phyloP scores from a whole-genome alignment of 768 basidiomycete genomes.

The Tricholoma bakamatsutake region DNA sequence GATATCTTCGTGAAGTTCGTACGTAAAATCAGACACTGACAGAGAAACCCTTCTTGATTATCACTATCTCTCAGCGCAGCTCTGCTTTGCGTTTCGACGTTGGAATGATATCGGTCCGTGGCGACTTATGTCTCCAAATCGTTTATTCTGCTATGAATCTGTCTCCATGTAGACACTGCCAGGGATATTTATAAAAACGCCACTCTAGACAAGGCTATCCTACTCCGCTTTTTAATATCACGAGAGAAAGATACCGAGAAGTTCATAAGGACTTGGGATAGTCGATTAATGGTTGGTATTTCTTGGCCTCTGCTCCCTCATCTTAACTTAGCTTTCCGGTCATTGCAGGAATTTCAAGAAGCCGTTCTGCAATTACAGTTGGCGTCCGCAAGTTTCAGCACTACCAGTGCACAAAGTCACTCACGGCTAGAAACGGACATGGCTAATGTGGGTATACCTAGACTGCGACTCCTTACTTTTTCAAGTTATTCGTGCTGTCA shows the following conservation, averaged over 20 bases:
- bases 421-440: not conserved
- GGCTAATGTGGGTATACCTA: not conserved
- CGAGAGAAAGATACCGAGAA: conserved; percentile 35
- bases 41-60: not conserved
- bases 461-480: not conserved
- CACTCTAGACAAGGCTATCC: conserved; percentile 48
- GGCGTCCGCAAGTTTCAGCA: not conserved
- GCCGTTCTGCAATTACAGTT: conserved; percentile 6
- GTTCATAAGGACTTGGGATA: conserved; percentile 24
- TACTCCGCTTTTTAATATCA: conserved; percentile 40
- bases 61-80: conserved; percentile 44
- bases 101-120: conserved; percentile 69
- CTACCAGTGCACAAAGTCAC: not conserved
- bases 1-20: conserved; percentile 77
- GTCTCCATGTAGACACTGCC: conserved; percentile 42
- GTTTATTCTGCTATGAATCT: conserved; percentile 2
- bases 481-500: not conserved
- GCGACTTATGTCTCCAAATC: not conserved
- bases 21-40: conserved; percentile 25
- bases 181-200: conserved; percentile 62
- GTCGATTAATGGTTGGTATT: conserved; percentile 19
- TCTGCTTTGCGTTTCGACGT: conserved; percentile 68
- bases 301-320: not conserved
- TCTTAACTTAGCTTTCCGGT: not conserved
- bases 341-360: conserved; percentile 11